Percentiles rank a stretch among this genome's conserved stretches.
Conservation (phyloP, 495 filamentous ascomycete species). For the Aspergillus nanangensis region DNA sequence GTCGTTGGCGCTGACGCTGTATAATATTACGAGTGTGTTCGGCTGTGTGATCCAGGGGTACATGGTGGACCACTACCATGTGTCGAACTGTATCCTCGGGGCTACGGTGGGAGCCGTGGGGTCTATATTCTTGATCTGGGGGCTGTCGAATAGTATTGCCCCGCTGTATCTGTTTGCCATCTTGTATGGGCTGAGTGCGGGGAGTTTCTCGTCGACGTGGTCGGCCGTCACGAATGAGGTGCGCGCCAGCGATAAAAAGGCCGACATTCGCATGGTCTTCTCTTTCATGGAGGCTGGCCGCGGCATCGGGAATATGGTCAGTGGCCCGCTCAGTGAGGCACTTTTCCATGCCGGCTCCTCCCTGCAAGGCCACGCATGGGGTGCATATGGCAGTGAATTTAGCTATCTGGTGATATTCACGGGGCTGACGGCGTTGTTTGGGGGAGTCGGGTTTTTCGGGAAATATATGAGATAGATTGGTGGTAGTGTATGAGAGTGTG, state of each 20-base stretch:
- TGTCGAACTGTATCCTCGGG: constrained; percentile 48
- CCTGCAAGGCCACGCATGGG: constrained; percentile 7
- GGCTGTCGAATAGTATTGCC: constrained; percentile 41
- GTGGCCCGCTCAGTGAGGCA: constrained; percentile 52
- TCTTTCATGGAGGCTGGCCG: constrained; percentile 49
- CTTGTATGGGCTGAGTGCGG: constrained; percentile 60
- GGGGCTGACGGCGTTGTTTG: constrained; percentile 30
- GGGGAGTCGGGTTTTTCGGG: constrained; percentile 23
- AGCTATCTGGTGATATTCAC: constrained; percentile 35
- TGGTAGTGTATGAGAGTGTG: too few relatives aligned
- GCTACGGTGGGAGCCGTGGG: constrained; percentile 45
- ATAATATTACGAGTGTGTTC: constrained; percentile 45
- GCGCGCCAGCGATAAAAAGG: constrained; percentile 18
- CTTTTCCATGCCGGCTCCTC: constrained; percentile 26
- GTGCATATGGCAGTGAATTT: constrained; percentile 30
- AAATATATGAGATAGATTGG: not conserved
- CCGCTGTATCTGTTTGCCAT: constrained; percentile 53
- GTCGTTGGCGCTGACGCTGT: constrained; percentile 38
- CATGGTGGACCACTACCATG: constrained; percentile 48
- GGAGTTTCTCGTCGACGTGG: constrained; percentile 49
- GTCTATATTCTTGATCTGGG: constrained; percentile 59
- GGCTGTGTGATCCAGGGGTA: constrained; percentile 51
- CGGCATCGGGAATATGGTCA: constrained; percentile 53
- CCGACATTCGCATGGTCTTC: constrained; percentile 48
- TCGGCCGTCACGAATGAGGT: constrained; percentile 49